Base-by-base conservation (phyloP, 2,329 filamentous ascomycete genomes). In the Aspergillus pseudoviridinutans region DNA sequence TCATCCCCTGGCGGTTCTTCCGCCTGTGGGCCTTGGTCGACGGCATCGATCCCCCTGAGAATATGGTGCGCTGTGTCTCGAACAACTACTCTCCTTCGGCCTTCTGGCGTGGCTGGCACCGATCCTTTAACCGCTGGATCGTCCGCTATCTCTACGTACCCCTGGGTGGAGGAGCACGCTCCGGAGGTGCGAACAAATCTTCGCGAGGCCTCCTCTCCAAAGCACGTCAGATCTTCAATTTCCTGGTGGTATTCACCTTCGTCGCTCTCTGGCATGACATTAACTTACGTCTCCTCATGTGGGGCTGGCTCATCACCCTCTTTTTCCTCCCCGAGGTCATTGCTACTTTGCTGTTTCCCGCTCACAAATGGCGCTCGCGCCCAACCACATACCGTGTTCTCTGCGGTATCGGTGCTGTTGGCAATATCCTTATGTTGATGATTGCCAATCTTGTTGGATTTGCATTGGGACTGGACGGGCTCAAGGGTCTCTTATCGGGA, bases 231-330 rank as follows among this genome's bases (percentile, higher is more conserved):
- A 80, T 93, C 2, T 67, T 85, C 53, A 97, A 93, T 56, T 94
- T 91, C 71, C 79, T 95, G 2, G 77, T 88, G 4, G 90, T 96
- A 32, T 99, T 99, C 72, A 97, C 92, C 0, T 99, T 99, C 68
- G 94, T 99, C 25, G 95, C 94, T 0, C 80, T 99, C 28, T 99
- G 94, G 94, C 94, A 99, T 76, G 94, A 99, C 68, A 96, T 99
- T 68, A 88, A 96, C 76, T 83, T 97, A 29, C 85, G 89, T 9
- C 80, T 99, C 42, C 82, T 99, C 32, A 88, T 96, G 73, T 99
- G 94, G 94, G 93, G 94, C 28, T 99, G 94, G 94, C 82, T 99
- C 42, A 86, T 99, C 61, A 92, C 95, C 0, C 78, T 97, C 25
- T 99, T 99, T 76, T 91, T 99, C 73, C 73, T 97, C 6, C 94